These are phyloP conservation scores for Solanum raphanifolium DNA, from an alignment of 257 asterid species.

Conservation along the genomic window DNA sequence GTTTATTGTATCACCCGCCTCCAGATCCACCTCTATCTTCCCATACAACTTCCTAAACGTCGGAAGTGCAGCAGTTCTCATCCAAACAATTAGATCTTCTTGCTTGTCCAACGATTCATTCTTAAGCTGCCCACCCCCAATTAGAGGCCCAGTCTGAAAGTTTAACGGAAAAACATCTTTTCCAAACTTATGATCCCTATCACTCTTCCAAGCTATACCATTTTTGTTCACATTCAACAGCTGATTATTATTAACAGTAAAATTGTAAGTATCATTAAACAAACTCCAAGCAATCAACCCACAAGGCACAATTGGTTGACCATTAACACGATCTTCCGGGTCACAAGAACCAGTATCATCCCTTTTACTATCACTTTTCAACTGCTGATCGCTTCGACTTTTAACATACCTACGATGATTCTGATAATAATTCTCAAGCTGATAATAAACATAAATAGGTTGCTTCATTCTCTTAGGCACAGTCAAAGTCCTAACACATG, in stretches of 20 bases:
- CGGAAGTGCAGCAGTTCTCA: slow-evolving; percentile 37
- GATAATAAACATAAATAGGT: slow-evolving; percentile 54
- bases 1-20: background rate
- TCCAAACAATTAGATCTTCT: slow-evolving; percentile 33
- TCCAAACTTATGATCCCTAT: slow-evolving; percentile 87
- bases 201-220: slow-evolving; percentile 91
- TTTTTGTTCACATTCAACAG: slow-evolving; percentile 44
- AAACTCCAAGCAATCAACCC: slow-evolving; percentile 99
- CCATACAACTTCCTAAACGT: slow-evolving; percentile 31
- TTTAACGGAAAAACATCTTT: slow-evolving; percentile 60
- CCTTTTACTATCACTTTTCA: slow-evolving; percentile 29
- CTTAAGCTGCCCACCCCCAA: slow-evolving; percentile 53
- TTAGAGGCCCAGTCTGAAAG: slow-evolving; percentile 56
- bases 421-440: slow-evolving; percentile 55
- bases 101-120: slow-evolving; percentile 12
- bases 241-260: slow-evolving; percentile 24
- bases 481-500: slow-evolving; percentile 27
- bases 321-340: slow-evolving; percentile 54
- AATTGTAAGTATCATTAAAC: slow-evolving; percentile 77
- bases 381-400: slow-evolving; percentile 94
- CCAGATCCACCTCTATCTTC: slow-evolving; percentile 23
- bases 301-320: slow-evolving; percentile 74
- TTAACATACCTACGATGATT: slow-evolving; percentile 86
- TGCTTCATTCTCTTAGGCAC: slow-evolving; percentile 37
- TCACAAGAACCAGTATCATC: slow-evolving; percentile 43